phyloP scores from a whole-genome alignment of 2,329 filamentous ascomycete species.

The Tolypocladium endophyticum region DNA sequence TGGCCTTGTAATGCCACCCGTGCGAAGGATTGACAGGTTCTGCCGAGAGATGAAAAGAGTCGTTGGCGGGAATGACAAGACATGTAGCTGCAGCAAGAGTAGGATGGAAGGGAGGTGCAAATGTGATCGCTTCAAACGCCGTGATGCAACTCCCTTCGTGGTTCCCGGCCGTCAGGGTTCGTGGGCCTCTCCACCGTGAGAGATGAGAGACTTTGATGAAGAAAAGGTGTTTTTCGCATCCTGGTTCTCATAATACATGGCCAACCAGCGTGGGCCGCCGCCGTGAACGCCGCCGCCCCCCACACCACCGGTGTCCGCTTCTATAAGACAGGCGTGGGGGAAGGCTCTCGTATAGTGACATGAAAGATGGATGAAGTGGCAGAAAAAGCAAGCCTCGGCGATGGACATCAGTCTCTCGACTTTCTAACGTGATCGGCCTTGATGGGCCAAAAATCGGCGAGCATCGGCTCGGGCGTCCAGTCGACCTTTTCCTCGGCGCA shows the following conservation, averaged over 20 bases:
- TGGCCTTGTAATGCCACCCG: neutral
- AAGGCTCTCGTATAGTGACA: neutral
- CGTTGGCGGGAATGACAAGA: neutral
- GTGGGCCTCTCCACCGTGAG: neutral
- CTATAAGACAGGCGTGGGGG: neutral
- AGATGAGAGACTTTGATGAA: neutral
- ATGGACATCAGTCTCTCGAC: neutral
- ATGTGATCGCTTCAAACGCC: neutral
- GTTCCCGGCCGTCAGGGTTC: neutral
- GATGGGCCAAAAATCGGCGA: slow-evolving; percentile 12
- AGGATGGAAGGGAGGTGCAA: neutral
- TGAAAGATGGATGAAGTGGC: neutral
- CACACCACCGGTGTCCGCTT: neutral
- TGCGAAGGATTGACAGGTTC: no score
- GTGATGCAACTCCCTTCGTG: neutral
- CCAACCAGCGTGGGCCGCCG: neutral
- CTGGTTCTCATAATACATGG: slow-evolving; percentile 2
- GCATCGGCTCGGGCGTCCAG: slow-evolving; percentile 30
- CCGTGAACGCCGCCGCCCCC: neutral
- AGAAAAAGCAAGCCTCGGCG: neutral
- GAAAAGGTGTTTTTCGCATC: neutral
- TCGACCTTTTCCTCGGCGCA: slow-evolving; percentile 31
- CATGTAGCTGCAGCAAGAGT: neutral
- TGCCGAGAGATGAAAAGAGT: neutral
- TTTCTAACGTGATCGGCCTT: neutral